Evolutionary conservation across 1,284 basidiomycete species (phyloP).

Genomic region (Puccinia brachypodii): DNA sequence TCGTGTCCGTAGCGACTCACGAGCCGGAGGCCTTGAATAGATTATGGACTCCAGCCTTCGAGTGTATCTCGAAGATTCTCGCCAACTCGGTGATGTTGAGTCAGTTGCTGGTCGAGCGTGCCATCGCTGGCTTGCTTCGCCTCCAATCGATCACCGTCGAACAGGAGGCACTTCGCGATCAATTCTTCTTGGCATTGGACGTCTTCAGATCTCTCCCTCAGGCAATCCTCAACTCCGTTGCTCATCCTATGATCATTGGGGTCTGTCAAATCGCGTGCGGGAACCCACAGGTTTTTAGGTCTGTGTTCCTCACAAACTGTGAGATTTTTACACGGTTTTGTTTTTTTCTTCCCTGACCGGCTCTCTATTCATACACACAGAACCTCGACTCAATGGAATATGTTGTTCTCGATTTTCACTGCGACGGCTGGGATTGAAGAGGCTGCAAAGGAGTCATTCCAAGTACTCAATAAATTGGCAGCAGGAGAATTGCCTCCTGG

Average conservation of each 20-base stretch:
- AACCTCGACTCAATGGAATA: slow-evolving; percentile 92
- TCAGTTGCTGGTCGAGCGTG: slow-evolving; percentile 87
- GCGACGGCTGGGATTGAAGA: slow-evolving; percentile 83
- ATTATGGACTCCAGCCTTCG: slow-evolving; percentile 81
- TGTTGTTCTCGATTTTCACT: slow-evolving; percentile 84
- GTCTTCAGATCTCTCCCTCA: slow-evolving; percentile 77
- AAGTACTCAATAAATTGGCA: slow-evolving; percentile 68
- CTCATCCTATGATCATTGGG: slow-evolving; percentile 85
- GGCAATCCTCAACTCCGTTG: slow-evolving; percentile 74
- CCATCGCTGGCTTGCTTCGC: slow-evolving; percentile 82
- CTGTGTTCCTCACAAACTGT: slow-evolving; percentile 44
- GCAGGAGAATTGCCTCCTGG: slow-evolving; percentile 65
- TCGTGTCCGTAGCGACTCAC: slow-evolving; percentile 80
- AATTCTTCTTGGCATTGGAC: slow-evolving; percentile 90
- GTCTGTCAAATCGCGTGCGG: slow-evolving; percentile 75
- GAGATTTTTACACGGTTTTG: not conserved
- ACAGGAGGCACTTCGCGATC: slow-evolving; percentile 77
- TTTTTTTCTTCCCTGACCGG: not conserved
- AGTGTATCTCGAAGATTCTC: slow-evolving; percentile 80
- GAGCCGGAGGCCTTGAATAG: slow-evolving; percentile 47
- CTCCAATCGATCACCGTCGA: slow-evolving; percentile 76
- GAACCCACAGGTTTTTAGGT: slow-evolving; percentile 71
- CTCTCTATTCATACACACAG: slow-evolving; percentile 56
- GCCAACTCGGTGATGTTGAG: slow-evolving; percentile 77
- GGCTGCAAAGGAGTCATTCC: slow-evolving; percentile 79